Evolutionary conservation across 768 basidiomycete species (phyloP).

Genomic region (Naganishia randhawae): DNA sequence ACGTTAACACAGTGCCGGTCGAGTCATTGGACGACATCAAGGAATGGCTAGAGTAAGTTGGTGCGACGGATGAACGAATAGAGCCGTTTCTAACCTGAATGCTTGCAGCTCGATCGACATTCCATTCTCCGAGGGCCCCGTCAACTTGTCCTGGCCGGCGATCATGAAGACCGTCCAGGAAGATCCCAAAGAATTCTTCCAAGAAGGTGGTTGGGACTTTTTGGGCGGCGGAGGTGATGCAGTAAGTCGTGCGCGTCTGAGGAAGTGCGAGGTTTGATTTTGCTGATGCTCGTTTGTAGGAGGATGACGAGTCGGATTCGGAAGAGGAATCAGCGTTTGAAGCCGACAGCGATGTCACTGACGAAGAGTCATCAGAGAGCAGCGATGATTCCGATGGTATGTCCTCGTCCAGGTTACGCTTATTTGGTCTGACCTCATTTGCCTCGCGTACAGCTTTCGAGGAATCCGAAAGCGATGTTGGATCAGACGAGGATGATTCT

Average conservation of each 20-base stretch:
- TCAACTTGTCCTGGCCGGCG: slow-evolving; percentile 95
- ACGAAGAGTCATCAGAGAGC: slow-evolving; percentile 55
- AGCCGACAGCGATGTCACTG: slow-evolving; percentile 51
- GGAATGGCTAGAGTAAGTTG: slow-evolving; percentile 91
- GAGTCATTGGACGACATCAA: slow-evolving; percentile 92
- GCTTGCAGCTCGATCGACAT: slow-evolving; percentile 83
- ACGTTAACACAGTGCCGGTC: slow-evolving; percentile 93
- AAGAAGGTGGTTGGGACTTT: slow-evolving; percentile 92
- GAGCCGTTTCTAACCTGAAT: slow-evolving; percentile 10
- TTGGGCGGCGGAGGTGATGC: slow-evolving; percentile 67
- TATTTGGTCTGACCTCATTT: neutral
- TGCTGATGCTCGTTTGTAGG: neutral
- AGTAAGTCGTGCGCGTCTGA: slow-evolving; percentile 57
- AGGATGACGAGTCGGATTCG: slow-evolving; percentile 32
- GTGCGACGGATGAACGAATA: slow-evolving; percentile 19
- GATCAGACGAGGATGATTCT: slow-evolving; percentile 41
- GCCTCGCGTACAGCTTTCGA: slow-evolving; percentile 34
- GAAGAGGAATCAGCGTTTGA: slow-evolving; percentile 42
- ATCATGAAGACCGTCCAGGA: slow-evolving; percentile 99
- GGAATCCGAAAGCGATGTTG: slow-evolving; percentile 38
- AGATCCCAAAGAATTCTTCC: slow-evolving; percentile 91
- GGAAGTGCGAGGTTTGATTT: neutral
- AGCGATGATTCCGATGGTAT: slow-evolving; percentile 33
- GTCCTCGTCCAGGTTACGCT: neutral
- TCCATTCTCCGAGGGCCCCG: slow-evolving; percentile 86